These are phyloP conservation scores for Populus tremula DNA, from an alignment of 345 rosid genomes.

Conservation along the genomic window DNA sequence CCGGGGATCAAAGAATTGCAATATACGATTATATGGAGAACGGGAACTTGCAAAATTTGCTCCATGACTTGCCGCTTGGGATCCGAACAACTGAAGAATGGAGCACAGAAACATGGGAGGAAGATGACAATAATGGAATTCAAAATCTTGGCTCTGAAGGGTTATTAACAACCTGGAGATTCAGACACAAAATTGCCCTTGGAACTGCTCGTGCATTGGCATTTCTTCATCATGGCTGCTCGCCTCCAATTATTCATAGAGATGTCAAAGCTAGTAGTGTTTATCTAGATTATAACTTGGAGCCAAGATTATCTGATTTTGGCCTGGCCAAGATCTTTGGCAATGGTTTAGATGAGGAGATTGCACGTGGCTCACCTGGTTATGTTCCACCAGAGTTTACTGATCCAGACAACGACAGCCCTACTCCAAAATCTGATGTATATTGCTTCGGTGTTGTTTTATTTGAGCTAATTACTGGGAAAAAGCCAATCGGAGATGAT, in stretches of 20 bases:
- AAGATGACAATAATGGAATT: slow-evolving; percentile 53
- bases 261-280: slow-evolving; percentile 90
- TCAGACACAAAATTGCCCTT: slow-evolving; percentile 78
- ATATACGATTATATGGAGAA: slow-evolving; percentile 96
- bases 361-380: slow-evolving; percentile 69
- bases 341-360: slow-evolving; percentile 62
- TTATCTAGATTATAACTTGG: slow-evolving; percentile 74
- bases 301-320: slow-evolving; percentile 85
- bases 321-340: slow-evolving; percentile 87
- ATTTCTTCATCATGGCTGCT: slow-evolving; percentile 93
- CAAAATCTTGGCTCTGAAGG: slow-evolving; percentile 63
- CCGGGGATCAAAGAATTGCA: slow-evolving; percentile 91
- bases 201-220: slow-evolving; percentile 92
- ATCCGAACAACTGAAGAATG: slow-evolving; percentile 77
- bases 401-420: slow-evolving; percentile 46
- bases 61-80: slow-evolving; percentile 84
- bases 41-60: slow-evolving; percentile 87
- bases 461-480: slow-evolving; percentile 78
- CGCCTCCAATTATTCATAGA: slow-evolving; percentile 76
- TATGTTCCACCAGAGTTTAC: slow-evolving; percentile 81
- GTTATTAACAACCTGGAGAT: slow-evolving; percentile 66
- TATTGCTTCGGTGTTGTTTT: slow-evolving; percentile 88
- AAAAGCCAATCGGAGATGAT: slow-evolving; percentile 63
- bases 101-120: slow-evolving; percentile 89
- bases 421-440: slow-evolving; percentile 82